Conservation (phyloP, 2,329 filamentous ascomycete genomes). For the Thelonectria olida region DNA sequence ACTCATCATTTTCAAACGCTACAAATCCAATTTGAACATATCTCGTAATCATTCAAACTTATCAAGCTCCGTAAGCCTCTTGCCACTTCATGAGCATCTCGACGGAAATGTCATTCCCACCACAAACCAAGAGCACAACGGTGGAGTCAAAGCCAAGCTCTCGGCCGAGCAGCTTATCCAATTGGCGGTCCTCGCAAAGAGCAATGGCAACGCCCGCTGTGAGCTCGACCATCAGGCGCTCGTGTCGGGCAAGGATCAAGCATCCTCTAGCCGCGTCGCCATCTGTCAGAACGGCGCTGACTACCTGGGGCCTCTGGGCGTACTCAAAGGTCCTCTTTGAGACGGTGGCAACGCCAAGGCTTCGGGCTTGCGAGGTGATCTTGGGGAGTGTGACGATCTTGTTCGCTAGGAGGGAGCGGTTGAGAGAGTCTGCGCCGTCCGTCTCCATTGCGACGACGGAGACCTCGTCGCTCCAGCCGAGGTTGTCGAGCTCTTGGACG, state of each 20-base stretch:
- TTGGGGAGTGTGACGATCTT: conserved; percentile 68
- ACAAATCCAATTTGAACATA: not conserved
- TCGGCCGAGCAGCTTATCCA: conserved; percentile 26
- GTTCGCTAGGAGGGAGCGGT: conserved; percentile 62
- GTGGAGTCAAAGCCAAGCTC: conserved; percentile 37
- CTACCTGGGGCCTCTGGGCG: conserved; percentile 37
- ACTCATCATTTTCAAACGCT: not conserved
- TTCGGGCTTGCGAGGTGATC: conserved; percentile 78
- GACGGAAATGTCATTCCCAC: conserved; percentile 45
- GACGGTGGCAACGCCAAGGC: conserved; percentile 74
- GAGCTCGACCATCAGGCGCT: conserved; percentile 43
- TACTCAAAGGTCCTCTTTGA: conserved; percentile 55
- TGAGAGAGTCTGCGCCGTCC: conserved; percentile 72
- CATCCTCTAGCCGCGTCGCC: conserved; percentile 40
- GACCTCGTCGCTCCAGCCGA: conserved; percentile 42
- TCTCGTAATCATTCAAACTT: not conserved
- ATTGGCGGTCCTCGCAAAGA: conserved; percentile 37
- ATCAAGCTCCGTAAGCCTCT: conserved; percentile 25
- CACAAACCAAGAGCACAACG: conserved; percentile 44
- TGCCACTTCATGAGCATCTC: conserved; percentile 42
- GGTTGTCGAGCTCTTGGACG: conserved; percentile 65
- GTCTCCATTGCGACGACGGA: conserved; percentile 77
- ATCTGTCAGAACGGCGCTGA: conserved; percentile 40
- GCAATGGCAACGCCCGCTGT: conserved; percentile 43
- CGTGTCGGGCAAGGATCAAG: conserved; percentile 40